Conservation (phyloP, 495 filamentous ascomycete genomes). For the Aspergillus baeticus region DNA sequence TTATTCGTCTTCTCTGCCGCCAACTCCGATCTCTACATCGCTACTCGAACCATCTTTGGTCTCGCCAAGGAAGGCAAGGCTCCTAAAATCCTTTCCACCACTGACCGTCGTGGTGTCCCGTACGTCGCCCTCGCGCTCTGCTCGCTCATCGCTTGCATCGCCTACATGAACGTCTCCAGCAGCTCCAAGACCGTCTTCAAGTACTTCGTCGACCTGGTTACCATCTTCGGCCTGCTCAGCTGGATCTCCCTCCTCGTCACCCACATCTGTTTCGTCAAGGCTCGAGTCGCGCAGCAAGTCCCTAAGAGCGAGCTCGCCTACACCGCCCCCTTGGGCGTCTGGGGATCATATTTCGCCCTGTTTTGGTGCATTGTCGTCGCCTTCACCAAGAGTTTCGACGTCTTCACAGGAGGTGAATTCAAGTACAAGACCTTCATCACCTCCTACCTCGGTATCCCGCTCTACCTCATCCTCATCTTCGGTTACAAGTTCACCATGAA, state of each 20-base stretch:
- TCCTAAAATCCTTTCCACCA: constrained; percentile 66
- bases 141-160: constrained; percentile 63
- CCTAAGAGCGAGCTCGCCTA: constrained; percentile 65
- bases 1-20: constrained; percentile 77
- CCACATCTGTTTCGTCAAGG: constrained; percentile 77
- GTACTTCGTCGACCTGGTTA: constrained; percentile 84
- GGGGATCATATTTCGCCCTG: constrained; percentile 66
- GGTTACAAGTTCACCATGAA: constrained; percentile 65
- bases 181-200: constrained; percentile 68
- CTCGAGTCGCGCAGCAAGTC: constrained; percentile 71
- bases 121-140: constrained; percentile 63
- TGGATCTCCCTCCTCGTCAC: constrained; percentile 84
- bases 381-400: constrained; percentile 75
- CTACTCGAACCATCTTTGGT: constrained; percentile 76
- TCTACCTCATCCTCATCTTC: constrained; percentile 70
- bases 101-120: constrained; percentile 75
- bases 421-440: constrained; percentile 78
- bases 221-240: constrained; percentile 76
- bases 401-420: constrained; percentile 58
- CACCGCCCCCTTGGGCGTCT: constrained; percentile 66
- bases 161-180: constrained; percentile 74
- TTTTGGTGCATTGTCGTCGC: constrained; percentile 68
- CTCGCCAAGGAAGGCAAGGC: constrained; percentile 76
- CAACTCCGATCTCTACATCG: constrained; percentile 75
- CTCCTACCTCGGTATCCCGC: constrained; percentile 75